Evolutionary conservation across 139 green algal genomes (phyloP).

Genomic region (Spirogloea muscicola): DNA sequence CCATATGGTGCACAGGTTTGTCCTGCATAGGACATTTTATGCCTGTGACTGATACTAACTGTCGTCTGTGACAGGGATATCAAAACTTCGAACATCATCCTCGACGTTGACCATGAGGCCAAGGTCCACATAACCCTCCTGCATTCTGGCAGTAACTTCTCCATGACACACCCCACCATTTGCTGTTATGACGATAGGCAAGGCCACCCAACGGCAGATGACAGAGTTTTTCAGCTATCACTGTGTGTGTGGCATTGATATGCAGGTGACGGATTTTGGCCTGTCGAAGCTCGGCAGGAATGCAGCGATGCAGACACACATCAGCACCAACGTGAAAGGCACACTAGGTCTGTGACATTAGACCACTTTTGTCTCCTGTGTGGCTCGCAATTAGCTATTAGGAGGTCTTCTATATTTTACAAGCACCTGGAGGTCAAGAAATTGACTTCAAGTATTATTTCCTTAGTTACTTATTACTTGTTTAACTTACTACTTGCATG

Average conservation of each 20-base stretch:
- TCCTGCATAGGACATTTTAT: too few species aligned
- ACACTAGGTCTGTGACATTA: conserved; percentile 8
- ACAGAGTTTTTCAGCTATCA: not conserved
- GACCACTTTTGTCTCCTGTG: not conserved
- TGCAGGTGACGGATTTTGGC: conserved; percentile 31
- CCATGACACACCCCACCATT: not conserved
- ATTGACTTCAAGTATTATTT: not conserved
- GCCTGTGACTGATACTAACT: too few species aligned
- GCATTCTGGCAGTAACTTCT: not conserved
- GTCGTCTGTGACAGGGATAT: conserved; percentile 20
- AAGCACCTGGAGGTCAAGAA: not conserved
- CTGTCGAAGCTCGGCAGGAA: conserved; percentile 38
- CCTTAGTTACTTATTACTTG: not conserved
- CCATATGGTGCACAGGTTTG: too few species aligned
- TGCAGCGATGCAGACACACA: conserved; percentile 2
- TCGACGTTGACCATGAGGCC: conserved; percentile 11
- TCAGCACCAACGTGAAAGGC: not conserved
- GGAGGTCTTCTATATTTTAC: not conserved
- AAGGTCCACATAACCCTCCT: conserved; percentile 1
- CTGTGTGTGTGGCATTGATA: not conserved
- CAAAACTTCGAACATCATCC: conserved; percentile 40
- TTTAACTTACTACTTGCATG: not conserved
- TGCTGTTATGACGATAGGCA: not conserved
- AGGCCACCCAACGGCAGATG: not conserved
- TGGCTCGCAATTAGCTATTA: not conserved